A percentile compares a stretch with the other conserved stretches of the same genome.
These are phyloP conservation scores for Obelidium mucronatum DNA, from an alignment of 192 early-diverging fungal species.

Conservation along the genomic window DNA sequence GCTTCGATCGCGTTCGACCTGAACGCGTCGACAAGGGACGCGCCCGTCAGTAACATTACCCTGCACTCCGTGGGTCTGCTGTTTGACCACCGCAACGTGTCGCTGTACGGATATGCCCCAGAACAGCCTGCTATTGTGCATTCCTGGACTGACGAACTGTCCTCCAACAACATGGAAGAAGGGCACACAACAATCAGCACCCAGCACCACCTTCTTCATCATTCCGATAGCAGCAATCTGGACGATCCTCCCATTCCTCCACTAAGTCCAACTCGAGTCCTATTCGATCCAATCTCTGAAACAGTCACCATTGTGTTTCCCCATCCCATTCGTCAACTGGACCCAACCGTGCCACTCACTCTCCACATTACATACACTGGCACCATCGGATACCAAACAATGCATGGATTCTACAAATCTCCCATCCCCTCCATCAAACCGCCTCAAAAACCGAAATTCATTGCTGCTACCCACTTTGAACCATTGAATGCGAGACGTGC, in stretches of 20 bases:
- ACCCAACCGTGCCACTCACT: background rate
- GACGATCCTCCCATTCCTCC: background rate
- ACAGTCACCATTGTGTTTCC: constrained; percentile 19
- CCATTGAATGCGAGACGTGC: constrained; percentile 43
- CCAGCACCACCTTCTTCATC: background rate
- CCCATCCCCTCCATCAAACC: background rate
- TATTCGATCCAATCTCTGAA: background rate
- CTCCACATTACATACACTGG: constrained; percentile 33
- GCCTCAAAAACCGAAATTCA: background rate
- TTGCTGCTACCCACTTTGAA: constrained; percentile 58
- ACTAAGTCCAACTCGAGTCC: background rate
- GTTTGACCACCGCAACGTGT: background rate
- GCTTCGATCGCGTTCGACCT: background rate
- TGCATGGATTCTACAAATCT: constrained; percentile 22
- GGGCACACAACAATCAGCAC: too few species aligned
- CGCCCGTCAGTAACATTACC: background rate
- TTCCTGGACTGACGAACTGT: too few species aligned
- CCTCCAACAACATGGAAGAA: too few species aligned
- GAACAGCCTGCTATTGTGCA: too few species aligned
- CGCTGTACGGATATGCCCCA: too few species aligned
- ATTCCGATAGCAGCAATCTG: background rate
- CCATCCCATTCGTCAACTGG: background rate
- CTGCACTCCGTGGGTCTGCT: background rate
- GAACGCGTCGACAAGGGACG: background rate
- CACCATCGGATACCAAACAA: background rate